Evolutionary conservation across 805 yeast species (phyloP), one percentile per base, ranked within the genome.

Genomic region (Kodamaea hsintzibuensis): DNA sequence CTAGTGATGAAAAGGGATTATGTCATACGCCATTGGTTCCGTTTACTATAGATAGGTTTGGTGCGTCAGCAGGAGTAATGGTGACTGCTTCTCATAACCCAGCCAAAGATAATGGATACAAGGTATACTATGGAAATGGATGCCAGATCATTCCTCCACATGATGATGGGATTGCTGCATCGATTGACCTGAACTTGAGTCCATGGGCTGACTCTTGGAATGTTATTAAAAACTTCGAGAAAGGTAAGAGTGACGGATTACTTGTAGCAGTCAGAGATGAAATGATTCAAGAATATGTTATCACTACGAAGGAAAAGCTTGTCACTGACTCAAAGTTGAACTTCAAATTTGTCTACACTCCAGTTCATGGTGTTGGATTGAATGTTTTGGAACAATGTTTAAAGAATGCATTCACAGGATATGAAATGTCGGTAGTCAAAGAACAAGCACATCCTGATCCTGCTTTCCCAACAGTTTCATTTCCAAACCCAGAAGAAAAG

Each of bases 141-240:
- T 93, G 98, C 68, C 98, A 95, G 68, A 95, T 93, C 58, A 90
- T 93, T 46, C 92, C 97, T 1, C 98, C 99, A 0, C 91, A 86
- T 63, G 98, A 95, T 64, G 62, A 63, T 1, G 84, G 79, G 1
- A 93, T 93, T 57, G 91, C 97, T 18, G 56, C 67, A 1, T 64
- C 76, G 1, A 93, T 93, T 42, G 74, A 81, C 22, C 62, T 72
- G 12, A 89, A 89, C 62, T 70, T 89, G 56, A 68, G 59, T 2
- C 93, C 96, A 0, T 80, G 88, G 81, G 51, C 43, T 5, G 56
- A 74, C 43, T 84, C 82, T 22, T 80, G 84, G 82, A 73, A 82
- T 53, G 68, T 77, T 33, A 62, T 62, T 1, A 57, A 67, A 10
- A 73, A 82, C 43, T 63, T 81, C n/a, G 38, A 56, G 9, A 30